Evolutionary conservation across 2,329 filamentous ascomycete genomes (phyloP), one percentile per base, ranked within the genome.

Genomic region (Trichoderma simmonsii): DNA sequence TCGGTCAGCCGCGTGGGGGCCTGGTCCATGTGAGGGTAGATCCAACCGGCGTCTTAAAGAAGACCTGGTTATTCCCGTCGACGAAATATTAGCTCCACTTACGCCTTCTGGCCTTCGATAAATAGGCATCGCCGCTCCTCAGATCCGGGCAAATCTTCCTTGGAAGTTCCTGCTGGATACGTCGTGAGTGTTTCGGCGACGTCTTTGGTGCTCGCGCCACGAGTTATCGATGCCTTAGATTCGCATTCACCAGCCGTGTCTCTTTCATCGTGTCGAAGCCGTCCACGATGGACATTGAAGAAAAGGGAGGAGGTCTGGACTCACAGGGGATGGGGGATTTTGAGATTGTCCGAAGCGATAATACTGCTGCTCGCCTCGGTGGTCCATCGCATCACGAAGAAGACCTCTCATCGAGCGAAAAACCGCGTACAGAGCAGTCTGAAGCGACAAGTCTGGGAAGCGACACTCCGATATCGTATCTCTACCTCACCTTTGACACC

Each of bases 401-500:
- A 36, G 54, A 66, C 9, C 2, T 26, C 2, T 34, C 26, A 15
- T 28, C 62, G 30, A 36, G 14, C 26, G 73, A 75, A 26, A 73
- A 75, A 26, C 24, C 30, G 2, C 24, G 26, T 21, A 39, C 36
- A 2, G 43, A 30, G 12, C 51, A n/a, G 34, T 51, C 18, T 8
- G 43, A 48, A 26, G 6, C 57, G 14, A 70, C 54, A 36, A 66
- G 18, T 0, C 34, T 76, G 2, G 71, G 75, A 48, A 71, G 36
- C 11, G 63, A 71, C 48, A 77, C 75, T 9, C 76, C 78, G 26
- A 83, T 86, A 71, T 78, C 79, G 11, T 78, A 81, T 66, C 76
- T 81, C 4, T 85, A 85, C 73, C 78, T 86, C 6, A 81, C 82
- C 18, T 84, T 85, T 72, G 76, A 80, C 24, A 83, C 81, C 24